phyloP scores from a whole-genome alignment of 345 rosid species.

The Euphorbia lathyris region DNA sequence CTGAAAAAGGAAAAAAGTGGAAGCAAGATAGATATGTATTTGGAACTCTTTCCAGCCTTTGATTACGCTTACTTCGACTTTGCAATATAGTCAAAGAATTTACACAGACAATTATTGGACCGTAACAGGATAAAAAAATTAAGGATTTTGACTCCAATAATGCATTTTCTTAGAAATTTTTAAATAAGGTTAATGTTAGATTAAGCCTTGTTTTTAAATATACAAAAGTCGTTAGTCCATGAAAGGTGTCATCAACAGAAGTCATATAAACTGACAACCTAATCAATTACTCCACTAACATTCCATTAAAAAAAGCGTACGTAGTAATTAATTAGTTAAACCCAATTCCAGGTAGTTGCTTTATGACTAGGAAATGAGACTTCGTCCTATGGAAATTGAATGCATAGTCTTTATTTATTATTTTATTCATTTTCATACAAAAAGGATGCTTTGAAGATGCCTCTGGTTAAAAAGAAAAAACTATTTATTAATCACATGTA shows the following conservation, averaged over 20 bases:
- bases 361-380: background rate
- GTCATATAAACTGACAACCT: background rate
- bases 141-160: too few species aligned
- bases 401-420: background rate
- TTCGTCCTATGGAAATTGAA: too few species aligned
- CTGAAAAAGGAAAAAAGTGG: background rate
- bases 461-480: too few species aligned
- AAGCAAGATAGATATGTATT: too few species aligned
- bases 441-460: too few species aligned
- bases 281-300: too few species aligned
- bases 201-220: too few species aligned
- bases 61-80: background rate
- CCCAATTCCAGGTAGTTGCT: conserved; percentile 21
- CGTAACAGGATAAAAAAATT: background rate
- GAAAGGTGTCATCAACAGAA: background rate
- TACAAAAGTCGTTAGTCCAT: background rate
- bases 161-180: too few species aligned
- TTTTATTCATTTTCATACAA: too few species aligned
- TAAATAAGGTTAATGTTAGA: too few species aligned
- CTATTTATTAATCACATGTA: conserved; percentile 17
- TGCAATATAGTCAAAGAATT: background rate
- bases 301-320: too few species aligned
- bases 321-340: too few species aligned
- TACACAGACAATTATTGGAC: background rate
- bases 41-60: background rate